Evolutionary conservation across 148 eudicot species (phyloP), one percentile per base, ranked within the genome.

Genomic region (Persicaria maculosa): DNA sequence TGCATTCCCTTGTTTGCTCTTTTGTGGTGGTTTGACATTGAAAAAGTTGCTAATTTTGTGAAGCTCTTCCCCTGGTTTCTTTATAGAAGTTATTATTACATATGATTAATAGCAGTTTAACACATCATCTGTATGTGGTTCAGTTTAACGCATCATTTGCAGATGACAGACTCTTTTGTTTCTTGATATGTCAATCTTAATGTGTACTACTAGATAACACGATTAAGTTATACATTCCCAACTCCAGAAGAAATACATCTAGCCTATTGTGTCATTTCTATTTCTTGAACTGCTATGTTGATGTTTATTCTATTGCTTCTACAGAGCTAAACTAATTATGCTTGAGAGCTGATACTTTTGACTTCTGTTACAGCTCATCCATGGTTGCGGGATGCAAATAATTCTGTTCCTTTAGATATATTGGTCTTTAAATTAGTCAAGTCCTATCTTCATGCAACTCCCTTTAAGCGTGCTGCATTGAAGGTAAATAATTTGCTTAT

Each of bases 401-500:
- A 71, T 52, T 74, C 79, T 59, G 75, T 88, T 75, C 91, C 91
- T 68, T 79, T 88, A n/a, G 91, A 88, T 81, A 80, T 86, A 75
- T 76, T 85, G 83, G 79, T 88, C 47, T 88, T 85, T 83, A 88
- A 85, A 73, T 76, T 88, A 74, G 89, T 88, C 50, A 88, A 86
- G 80, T 84, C 91, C 43, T 88, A 85, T 71, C 76, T 88, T 71
- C 80, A 80, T 82, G 87, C 86, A 61, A 84, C 89, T 78, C 91
- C 91, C 68, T 84, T 84, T 74, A 88, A 84, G 72, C 83, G 89
- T 77, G 87, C 91, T n/a, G 89, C 91, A 12, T 75, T 85, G 53
- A 88, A 86, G 91, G 91, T 88, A 79, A 47, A 14, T 45, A 65
- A 45, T 36, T 62, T 4, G 44, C 68, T 20, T 40, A 65, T 65